Conservation (phyloP, 2,329 filamentous ascomycete genomes). For the Pseudogymnoascus sp. region DNA sequence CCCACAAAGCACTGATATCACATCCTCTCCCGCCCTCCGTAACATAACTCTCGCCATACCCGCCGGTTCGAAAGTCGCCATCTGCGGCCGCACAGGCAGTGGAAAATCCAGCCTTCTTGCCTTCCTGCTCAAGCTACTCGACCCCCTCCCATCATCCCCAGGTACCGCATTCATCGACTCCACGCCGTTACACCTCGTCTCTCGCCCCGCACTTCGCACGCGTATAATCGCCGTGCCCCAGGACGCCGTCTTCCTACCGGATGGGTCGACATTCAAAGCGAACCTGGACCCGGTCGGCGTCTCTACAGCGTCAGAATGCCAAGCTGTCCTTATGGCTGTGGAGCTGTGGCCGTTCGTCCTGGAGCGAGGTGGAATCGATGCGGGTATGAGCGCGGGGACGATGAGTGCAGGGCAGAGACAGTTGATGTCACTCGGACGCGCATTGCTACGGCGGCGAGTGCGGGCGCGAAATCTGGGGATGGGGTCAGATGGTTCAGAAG, state of each 20-base stretch:
- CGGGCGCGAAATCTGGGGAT: constrained; percentile 23
- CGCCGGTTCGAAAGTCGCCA: constrained; percentile 30
- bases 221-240: constrained; percentile 49
- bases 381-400: constrained; percentile 26
- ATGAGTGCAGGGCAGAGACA: constrained; percentile 43
- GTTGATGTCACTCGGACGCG: constrained; percentile 40
- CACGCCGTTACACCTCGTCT: constrained; percentile 33
- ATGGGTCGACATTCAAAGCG: constrained; percentile 34
- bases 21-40: constrained; percentile 25
- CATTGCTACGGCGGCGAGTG: constrained; percentile 26
- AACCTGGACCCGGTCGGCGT: constrained; percentile 40
- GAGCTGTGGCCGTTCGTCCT: constrained; percentile 16
- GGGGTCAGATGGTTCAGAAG: constrained; percentile 21
- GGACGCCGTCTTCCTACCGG: constrained; percentile 47
- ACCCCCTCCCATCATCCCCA: constrained; percentile 26
- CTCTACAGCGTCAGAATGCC: constrained; percentile 24
- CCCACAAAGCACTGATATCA: constrained; percentile 16
- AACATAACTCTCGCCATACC: constrained; percentile 28
- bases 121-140: constrained; percentile 36
- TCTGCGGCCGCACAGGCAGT: constrained; percentile 34
- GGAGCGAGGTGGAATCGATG: constrained; percentile 35
- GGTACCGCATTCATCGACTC: constrained; percentile 41
- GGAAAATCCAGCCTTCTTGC: constrained; percentile 39
- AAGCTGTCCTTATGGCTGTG: constrained; percentile 14
- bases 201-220: constrained; percentile 39